phyloP scores from a whole-genome alignment of 2,329 filamentous ascomycete genomes.

The Arachnomyces sp. region DNA sequence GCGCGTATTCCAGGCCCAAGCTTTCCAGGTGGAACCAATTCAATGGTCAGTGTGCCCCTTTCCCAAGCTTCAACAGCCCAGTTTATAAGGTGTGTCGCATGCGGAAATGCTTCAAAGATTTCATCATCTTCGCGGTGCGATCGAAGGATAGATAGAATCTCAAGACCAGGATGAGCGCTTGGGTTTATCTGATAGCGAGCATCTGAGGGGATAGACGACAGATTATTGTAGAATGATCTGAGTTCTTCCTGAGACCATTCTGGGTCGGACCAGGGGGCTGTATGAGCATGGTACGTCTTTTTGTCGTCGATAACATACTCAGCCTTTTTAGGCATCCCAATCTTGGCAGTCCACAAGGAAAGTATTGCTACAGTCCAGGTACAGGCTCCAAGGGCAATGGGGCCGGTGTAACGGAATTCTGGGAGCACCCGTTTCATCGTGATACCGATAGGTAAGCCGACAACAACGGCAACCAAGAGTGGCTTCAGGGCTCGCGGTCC shows the following conservation, averaged over 20 bases:
- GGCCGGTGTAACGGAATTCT: constrained; percentile 37
- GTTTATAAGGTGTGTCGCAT: constrained; percentile 26
- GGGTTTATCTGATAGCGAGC: constrained; percentile 36
- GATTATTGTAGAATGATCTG: constrained; percentile 38
- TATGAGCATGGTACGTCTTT: constrained; percentile 37
- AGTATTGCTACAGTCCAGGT: constrained; percentile 48
- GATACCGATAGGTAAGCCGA: constrained; percentile 42
- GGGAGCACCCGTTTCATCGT: constrained; percentile 34
- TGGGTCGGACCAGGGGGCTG: constrained; percentile 34
- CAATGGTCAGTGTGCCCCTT: constrained; percentile 22
- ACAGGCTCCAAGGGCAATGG: constrained; percentile 40
- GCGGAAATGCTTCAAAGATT: constrained; percentile 39
- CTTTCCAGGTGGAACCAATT: constrained; percentile 26
- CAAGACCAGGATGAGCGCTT: constrained; percentile 34
- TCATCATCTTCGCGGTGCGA: constrained; percentile 29
- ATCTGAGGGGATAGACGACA: constrained; percentile 34
- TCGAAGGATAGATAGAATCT: constrained; percentile 35
- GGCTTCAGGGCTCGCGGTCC: constrained; percentile 42
- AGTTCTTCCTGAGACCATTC: constrained; percentile 45
- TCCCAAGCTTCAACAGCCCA: constrained; percentile 27
- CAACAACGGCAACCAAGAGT: constrained; percentile 36
- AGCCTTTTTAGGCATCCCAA: constrained; percentile 38
- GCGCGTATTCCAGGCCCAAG: constrained; percentile 29
- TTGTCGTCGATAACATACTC: constrained; percentile 26
- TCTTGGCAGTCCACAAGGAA: constrained; percentile 40